Percentiles rank a stretch among this genome's conserved stretches.
phyloP scores from a whole-genome alignment of 192 early-diverging fungal genomes.

The Coemansia brasiliensis region DNA sequence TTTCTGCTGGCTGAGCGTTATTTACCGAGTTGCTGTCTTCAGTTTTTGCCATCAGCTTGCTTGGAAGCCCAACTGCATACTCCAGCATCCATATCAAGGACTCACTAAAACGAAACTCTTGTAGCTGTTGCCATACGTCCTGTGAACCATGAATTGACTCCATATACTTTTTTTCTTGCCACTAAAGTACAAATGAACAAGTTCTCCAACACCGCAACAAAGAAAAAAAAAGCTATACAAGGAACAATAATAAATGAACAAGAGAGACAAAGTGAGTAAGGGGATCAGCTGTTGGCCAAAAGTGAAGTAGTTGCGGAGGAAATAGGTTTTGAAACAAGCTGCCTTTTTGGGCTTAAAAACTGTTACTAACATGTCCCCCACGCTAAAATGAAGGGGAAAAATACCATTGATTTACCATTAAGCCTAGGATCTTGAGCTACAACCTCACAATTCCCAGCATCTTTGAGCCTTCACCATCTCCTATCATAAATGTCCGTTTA shows the following conservation, averaged over 20 bases:
- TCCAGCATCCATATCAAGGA: slow-evolving; percentile 20
- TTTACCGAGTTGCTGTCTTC: not conserved
- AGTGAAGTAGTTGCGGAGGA: not conserved
- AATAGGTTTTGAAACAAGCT: not conserved
- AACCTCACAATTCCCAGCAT: too few species aligned
- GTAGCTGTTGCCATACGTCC: slow-evolving; percentile 53
- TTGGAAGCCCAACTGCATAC: slow-evolving; percentile 16
- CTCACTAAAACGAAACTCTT: slow-evolving; percentile 28
- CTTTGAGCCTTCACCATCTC: too few species aligned
- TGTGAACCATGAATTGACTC: slow-evolving; percentile 12
- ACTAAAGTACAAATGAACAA: too few species aligned
- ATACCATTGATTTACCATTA: not conserved
- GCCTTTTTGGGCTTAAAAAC: not conserved
- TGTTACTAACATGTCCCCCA: not conserved
- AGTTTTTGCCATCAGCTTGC: slow-evolving; percentile 1
- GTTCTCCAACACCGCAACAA: not conserved
- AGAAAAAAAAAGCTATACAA: not conserved
- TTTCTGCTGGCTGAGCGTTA: not conserved
- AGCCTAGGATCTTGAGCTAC: too few species aligned
- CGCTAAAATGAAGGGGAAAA: not conserved
- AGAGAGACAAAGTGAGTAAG: too few species aligned
- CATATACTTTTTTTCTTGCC: slow-evolving; percentile 2
- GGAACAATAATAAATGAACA: not conserved
- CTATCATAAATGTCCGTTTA: too few species aligned
- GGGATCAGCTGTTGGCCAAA: not conserved